Conservation (phyloP, 2,329 filamentous ascomycete genomes). For the Epichloe brachyelytri region DNA sequence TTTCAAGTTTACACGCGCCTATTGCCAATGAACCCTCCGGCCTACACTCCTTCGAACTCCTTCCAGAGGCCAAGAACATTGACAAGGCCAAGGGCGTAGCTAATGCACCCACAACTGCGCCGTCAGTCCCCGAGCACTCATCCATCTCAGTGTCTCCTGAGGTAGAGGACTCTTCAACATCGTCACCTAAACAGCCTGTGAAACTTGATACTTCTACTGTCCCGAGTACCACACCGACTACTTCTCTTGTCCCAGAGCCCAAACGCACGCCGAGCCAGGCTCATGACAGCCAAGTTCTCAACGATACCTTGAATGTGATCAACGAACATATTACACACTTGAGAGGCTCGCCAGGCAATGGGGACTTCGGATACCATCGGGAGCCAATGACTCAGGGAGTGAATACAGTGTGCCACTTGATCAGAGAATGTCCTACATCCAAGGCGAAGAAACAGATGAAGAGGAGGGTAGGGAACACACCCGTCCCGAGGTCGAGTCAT, state of each 20-base stretch:
- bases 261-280: conserved; percentile 29
- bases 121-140: conserved; percentile 18
- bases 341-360: conserved; percentile 39
- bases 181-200: conserved; percentile 31
- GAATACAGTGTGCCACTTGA: conserved; percentile 75
- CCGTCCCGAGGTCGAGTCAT: conserved; percentile 59
- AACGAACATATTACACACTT: conserved; percentile 94
- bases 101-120: conserved; percentile 14
- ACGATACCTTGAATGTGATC: conserved; percentile 90
- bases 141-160: conserved; percentile 19
- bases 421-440: conserved; percentile 76
- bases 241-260: conserved; percentile 16
- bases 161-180: conserved; percentile 19
- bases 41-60: conserved; percentile 18
- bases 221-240: conserved; percentile 15
- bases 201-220: conserved; percentile 21
- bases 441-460: conserved; percentile 89
- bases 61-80: conserved; percentile 19
- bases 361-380: conserved; percentile 40
- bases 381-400: conserved; percentile 68
- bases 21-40: conserved; percentile 32
- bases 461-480: conserved; percentile 68
- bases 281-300: conserved; percentile 62
- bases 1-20: conserved; percentile 47
- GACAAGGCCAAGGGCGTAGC: conserved; percentile 9